phyloP scores from a whole-genome alignment of 495 filamentous ascomycete species.

The Aspergillus panamensis region DNA sequence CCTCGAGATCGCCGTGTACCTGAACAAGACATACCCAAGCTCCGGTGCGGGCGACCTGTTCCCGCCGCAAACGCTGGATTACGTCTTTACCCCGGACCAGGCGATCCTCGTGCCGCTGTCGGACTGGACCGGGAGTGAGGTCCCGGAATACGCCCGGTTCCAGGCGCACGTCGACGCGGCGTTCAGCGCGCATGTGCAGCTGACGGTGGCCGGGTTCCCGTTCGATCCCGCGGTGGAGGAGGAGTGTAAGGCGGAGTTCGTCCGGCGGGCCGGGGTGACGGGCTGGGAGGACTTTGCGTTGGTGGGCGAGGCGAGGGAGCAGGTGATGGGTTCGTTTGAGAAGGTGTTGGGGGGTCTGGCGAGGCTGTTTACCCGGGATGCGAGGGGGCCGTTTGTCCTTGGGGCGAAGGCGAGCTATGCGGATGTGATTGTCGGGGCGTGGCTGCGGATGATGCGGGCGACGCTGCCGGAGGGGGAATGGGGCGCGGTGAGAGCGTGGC shows the following conservation, averaged over 20 bases:
- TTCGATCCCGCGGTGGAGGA: slow-evolving; percentile 46
- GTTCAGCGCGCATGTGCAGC: slow-evolving; percentile 40
- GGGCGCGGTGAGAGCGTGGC: slow-evolving; percentile 49
- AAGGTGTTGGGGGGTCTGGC: slow-evolving; percentile 42
- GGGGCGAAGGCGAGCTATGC: slow-evolving; percentile 51
- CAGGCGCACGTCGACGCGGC: slow-evolving; percentile 49
- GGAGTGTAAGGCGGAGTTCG: slow-evolving; percentile 42
- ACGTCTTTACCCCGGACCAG: slow-evolving; percentile 11
- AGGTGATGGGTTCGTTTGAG: slow-evolving; percentile 35
- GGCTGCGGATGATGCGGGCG: slow-evolving; percentile 47
- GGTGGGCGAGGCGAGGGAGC: slow-evolving; percentile 39
- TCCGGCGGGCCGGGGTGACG: slow-evolving; percentile 39
- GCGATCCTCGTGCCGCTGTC: slow-evolving; percentile 29
- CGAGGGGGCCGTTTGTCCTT: slow-evolving; percentile 49
- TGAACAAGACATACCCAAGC: slow-evolving; percentile 48
- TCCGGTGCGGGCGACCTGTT: slow-evolving; percentile 38
- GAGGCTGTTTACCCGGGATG: slow-evolving; percentile 35
- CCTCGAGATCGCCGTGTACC: slow-evolving; percentile 58
- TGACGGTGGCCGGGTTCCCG: slow-evolving; percentile 35
- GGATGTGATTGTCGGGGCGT: slow-evolving; percentile 61
- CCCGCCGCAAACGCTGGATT: slow-evolving; percentile 35
- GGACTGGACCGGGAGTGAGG: slow-evolving; percentile 14
- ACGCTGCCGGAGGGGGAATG: slow-evolving; percentile 44
- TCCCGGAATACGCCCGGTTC: slow-evolving; percentile 35
- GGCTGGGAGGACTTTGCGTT: slow-evolving; percentile 47